Percentiles rank a stretch among this genome's conserved stretches.
phyloP scores from a whole-genome alignment of 805 yeast species.

The Candida michaelii region DNA sequence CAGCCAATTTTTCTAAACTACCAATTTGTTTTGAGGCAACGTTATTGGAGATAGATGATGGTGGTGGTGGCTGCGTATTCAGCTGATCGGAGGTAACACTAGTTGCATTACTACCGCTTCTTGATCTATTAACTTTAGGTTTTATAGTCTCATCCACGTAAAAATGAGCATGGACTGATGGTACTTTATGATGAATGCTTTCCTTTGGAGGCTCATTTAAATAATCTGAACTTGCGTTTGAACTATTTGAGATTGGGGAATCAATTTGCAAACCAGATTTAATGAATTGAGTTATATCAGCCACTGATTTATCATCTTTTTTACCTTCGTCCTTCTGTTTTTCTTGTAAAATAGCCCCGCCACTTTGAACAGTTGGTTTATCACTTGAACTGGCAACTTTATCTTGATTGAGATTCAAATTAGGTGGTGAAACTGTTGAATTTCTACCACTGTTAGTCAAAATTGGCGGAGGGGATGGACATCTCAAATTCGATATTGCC shows the following conservation, averaged over 20 bases:
- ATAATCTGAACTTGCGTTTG: slow-evolving; percentile 26
- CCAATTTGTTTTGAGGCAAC: slow-evolving; percentile 9
- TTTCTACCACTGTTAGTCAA: slow-evolving; percentile 28
- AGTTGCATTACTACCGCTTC: slow-evolving; percentile 38
- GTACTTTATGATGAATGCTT: slow-evolving; percentile 47
- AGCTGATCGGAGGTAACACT: slow-evolving; percentile 24
- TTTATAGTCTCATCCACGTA: slow-evolving; percentile 66
- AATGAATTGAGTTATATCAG: slow-evolving; percentile 59
- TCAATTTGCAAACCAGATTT: slow-evolving; percentile 45
- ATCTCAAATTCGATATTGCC: slow-evolving; percentile 58
- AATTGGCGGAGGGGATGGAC: slow-evolving; percentile 77
- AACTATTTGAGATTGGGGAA: slow-evolving; percentile 18
- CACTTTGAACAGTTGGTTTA: slow-evolving; percentile 37
- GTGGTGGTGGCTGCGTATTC: neutral
- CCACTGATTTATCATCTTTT: slow-evolving; percentile 1
- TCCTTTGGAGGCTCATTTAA: slow-evolving; percentile 30
- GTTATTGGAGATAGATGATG: neutral
- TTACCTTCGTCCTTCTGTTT: slow-evolving; percentile 12
- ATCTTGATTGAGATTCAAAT: slow-evolving; percentile 1
- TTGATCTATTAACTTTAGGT: slow-evolving; percentile 32
- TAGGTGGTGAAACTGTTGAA: slow-evolving; percentile 14
- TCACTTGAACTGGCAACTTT: neutral
- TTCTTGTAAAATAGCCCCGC: slow-evolving; percentile 43
- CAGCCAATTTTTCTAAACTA: slow-evolving; percentile 13
- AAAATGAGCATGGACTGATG: slow-evolving; percentile 80